These are phyloP conservation scores for Camellia granthamiana DNA, from an alignment of 148 eudicot genomes.

Conservation along the genomic window DNA sequence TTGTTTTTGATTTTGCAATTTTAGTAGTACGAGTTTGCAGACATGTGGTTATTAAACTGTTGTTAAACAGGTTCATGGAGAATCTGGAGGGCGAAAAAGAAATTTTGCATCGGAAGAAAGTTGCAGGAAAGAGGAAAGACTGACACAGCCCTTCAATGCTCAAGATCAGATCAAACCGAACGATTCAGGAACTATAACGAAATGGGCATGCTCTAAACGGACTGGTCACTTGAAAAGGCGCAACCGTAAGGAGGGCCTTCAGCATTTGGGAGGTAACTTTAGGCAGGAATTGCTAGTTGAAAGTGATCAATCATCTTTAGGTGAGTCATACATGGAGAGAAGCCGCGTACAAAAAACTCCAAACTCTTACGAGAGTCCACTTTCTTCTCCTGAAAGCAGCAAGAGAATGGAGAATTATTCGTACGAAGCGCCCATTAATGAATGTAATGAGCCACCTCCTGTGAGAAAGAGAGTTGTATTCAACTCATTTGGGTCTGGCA, in stretches of 20 bases:
- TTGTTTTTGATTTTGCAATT: not conserved
- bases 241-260: constrained; percentile 24
- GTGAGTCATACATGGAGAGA: constrained; percentile 22
- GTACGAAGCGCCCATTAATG: constrained; percentile 10
- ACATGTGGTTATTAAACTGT: constrained; percentile 1
- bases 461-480: constrained; percentile 23
- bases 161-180: constrained; percentile 26
- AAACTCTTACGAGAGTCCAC: constrained; percentile 25
- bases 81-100: not conserved
- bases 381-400: constrained; percentile 27
- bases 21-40: not conserved
- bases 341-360: constrained; percentile 18
- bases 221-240: constrained; percentile 39
- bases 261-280: constrained; percentile 19
- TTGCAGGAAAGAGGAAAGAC: constrained; percentile 24
- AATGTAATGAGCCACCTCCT: constrained; percentile 20
- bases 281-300: constrained; percentile 27
- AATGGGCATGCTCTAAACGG: constrained; percentile 32
- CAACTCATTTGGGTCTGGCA: constrained; percentile 18
- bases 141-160: constrained; percentile 21
- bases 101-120: constrained; percentile 16
- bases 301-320: constrained; percentile 29
- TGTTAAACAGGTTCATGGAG: constrained; percentile 23
- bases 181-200: constrained; percentile 33
- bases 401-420: constrained; percentile 24